Conservation (phyloP, 2,329 filamentous ascomycete genomes). For the Ustulina deusta region DNA sequence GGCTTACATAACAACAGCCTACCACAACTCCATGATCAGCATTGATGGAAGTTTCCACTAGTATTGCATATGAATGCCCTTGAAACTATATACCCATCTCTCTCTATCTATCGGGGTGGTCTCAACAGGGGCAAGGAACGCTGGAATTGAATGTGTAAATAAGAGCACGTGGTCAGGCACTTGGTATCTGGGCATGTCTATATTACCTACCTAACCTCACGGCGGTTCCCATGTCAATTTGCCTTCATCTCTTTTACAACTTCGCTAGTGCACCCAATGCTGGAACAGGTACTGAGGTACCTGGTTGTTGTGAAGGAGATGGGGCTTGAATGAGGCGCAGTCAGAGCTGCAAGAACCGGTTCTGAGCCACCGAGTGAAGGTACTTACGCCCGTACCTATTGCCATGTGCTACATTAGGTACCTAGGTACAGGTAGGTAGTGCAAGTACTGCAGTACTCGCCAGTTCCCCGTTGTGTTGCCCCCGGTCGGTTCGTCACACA, state of each 20-base stretch:
- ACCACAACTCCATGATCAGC: not conserved
- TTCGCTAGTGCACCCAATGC: too few species aligned
- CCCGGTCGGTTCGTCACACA: too few species aligned
- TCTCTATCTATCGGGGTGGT: not conserved
- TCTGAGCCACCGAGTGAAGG: slow-evolving; percentile 8
- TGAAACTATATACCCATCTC: not conserved
- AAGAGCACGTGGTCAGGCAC: slow-evolving; percentile 19
- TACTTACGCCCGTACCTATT: not conserved
- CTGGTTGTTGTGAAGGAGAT: not conserved
- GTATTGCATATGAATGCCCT: not conserved
- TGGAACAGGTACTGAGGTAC: too few species aligned
- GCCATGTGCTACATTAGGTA: slow-evolving; percentile 10
- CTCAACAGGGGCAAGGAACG: not conserved
- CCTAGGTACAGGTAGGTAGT: too few species aligned
- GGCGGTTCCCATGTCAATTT: too few species aligned
- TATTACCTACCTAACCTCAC: too few species aligned
- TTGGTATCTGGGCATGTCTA: too few species aligned
- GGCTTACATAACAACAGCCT: too few species aligned
- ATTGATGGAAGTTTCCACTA: not conserved
- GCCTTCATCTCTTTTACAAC: too few species aligned
- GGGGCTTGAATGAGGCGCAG: slow-evolving; percentile 15
- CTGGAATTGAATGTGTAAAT: not conserved
- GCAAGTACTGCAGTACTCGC: too few species aligned
- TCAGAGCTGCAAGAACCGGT: not conserved
- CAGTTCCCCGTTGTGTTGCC: too few species aligned